phyloP scores from a whole-genome alignment of 2,329 filamentous ascomycete species.

The Xylariomycetidae sp. region DNA sequence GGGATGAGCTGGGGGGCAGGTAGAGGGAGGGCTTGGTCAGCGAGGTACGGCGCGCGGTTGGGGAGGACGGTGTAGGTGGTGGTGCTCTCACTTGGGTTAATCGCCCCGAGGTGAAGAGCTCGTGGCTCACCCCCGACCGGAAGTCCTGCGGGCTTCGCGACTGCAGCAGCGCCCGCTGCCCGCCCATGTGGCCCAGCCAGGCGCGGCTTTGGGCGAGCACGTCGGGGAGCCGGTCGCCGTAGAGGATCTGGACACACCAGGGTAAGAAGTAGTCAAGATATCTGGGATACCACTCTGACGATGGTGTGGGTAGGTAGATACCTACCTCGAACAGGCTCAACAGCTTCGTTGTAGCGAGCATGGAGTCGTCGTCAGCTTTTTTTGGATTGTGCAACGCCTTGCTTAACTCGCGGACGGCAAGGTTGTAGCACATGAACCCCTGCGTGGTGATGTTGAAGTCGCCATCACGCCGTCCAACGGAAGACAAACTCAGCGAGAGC shows the following conservation, averaged over 20 bases:
- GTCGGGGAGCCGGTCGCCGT: constrained; percentile 6
- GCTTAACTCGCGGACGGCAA: constrained; percentile 7
- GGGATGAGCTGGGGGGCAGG: constrained; percentile 9
- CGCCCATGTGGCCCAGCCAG: constrained; percentile 10
- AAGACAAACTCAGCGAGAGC: constrained; percentile 10
- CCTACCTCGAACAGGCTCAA: constrained; percentile 13
- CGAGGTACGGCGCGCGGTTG: too few species aligned
- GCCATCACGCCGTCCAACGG: constrained; percentile 3
- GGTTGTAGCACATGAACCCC: constrained; percentile 8
- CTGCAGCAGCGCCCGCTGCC: constrained; percentile 9
- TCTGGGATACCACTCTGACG: too few species aligned
- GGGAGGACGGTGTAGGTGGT: not conserved
- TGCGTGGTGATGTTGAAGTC: constrained; percentile 2
- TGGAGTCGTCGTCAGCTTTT: constrained; percentile 5
- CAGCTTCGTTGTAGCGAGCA: constrained; percentile 9
- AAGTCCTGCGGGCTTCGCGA: constrained; percentile 9
- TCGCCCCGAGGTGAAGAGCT: constrained; percentile 9
- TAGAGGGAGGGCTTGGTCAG: constrained; percentile 1
- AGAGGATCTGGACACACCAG: constrained; percentile 5
- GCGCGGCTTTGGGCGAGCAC: constrained; percentile 6
- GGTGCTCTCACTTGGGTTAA: constrained; percentile 8
- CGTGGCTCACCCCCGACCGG: constrained; percentile 9
- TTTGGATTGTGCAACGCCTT: constrained; percentile 1
- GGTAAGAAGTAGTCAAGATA: constrained; percentile 1
- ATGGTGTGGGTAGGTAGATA: not conserved